These are phyloP conservation scores for Penicillium turbatum DNA, from an alignment of 495 filamentous ascomycete genomes.

Conservation along the genomic window DNA sequence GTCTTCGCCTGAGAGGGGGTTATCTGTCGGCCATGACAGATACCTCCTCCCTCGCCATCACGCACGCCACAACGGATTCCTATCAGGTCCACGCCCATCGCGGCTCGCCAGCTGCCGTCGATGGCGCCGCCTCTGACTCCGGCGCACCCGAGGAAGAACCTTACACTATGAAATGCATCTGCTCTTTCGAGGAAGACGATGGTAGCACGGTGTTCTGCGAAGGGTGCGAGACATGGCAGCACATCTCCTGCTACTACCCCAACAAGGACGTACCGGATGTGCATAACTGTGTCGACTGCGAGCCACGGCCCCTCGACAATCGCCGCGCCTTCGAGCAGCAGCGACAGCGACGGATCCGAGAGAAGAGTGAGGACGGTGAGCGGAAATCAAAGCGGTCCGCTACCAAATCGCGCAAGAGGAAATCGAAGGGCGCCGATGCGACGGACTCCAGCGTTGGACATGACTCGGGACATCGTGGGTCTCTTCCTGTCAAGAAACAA, in stretches of 20 bases:
- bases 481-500: conserved; percentile 62
- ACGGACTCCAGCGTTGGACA: conserved; percentile 38
- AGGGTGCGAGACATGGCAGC: conserved; percentile 94
- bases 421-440: conserved; percentile 49
- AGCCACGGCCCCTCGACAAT: conserved; percentile 66
- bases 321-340: conserved; percentile 68
- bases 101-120: conserved; percentile 45
- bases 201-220: conserved; percentile 97
- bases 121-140: conserved; percentile 54
- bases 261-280: conserved; percentile 67
- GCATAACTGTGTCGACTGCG: conserved; percentile 85
- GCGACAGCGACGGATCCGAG: conserved; percentile 55
- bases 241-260: conserved; percentile 92
- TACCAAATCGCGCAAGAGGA: conserved; percentile 73
- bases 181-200: conserved; percentile 87
- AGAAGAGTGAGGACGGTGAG: conserved; percentile 57
- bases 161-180: conserved; percentile 98
- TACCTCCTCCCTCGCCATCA: conserved; percentile 56
- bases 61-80: conserved; percentile 60
- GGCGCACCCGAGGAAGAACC: conserved; percentile 67
- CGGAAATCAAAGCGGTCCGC: conserved; percentile 63
- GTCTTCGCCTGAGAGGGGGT: conserved; percentile 48
- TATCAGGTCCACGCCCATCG: conserved; percentile 57
- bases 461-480: conserved; percentile 52
- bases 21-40: conserved; percentile 90